Conservation (phyloP, 2,329 filamentous ascomycete species). For the Myrmaecium sp. region DNA sequence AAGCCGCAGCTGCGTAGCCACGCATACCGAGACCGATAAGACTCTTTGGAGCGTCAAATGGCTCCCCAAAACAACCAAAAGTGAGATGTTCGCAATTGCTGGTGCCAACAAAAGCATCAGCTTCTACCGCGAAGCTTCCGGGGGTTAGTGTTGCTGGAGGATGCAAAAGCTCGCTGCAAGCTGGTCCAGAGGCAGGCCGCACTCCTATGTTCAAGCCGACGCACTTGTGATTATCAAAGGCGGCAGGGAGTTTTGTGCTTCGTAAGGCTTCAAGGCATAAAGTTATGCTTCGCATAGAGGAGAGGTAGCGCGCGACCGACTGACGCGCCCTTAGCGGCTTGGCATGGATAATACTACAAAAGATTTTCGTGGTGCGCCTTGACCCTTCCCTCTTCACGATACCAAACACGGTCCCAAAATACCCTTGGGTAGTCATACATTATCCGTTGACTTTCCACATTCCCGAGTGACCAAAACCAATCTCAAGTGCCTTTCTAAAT, state of each 20-base stretch:
- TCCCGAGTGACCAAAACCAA: slow-evolving; percentile 4
- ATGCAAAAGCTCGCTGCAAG: background rate
- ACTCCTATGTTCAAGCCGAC: too few species aligned
- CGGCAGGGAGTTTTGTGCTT: too few species aligned
- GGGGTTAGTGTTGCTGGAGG: too few species aligned
- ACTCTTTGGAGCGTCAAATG: slow-evolving; percentile 22
- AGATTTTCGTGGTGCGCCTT: too few species aligned
- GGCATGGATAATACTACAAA: too few species aligned
- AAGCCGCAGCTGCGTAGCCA: slow-evolving; percentile 68
- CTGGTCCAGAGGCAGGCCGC: background rate
- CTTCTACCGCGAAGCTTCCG: slow-evolving; percentile 23
- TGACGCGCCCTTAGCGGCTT: too few species aligned
- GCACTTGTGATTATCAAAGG: too few species aligned
- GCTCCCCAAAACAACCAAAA: slow-evolving; percentile 19
- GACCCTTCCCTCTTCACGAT: slow-evolving; percentile 1
- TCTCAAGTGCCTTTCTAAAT: background rate
- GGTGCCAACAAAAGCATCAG: slow-evolving; percentile 19
- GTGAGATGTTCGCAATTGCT: slow-evolving; percentile 24
- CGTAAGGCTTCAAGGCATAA: too few species aligned
- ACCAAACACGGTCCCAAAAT: slow-evolving; percentile 3
- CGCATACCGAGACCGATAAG: slow-evolving; percentile 66
- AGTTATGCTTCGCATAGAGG: too few species aligned
- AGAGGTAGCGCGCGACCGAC: too few species aligned
- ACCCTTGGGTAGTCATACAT: slow-evolving; percentile 5
- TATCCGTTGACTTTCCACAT: slow-evolving; percentile 5